These are phyloP conservation scores for Nothophaeocryptopus gaeumannii DNA, from an alignment of 2,329 filamentous ascomycete genomes.

Conservation along the genomic window DNA sequence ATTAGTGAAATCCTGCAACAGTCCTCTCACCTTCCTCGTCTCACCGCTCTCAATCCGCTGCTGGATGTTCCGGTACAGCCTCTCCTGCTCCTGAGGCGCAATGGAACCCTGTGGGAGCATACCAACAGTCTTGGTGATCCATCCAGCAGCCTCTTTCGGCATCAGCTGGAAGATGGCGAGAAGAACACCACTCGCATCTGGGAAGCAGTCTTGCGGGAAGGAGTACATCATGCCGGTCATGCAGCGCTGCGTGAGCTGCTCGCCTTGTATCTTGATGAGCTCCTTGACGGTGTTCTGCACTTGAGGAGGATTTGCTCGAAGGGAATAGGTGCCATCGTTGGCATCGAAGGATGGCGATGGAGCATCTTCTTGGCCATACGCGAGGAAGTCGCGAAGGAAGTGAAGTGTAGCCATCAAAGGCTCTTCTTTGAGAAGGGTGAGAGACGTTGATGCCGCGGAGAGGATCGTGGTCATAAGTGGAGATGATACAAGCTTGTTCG, in stretches of 20 bases:
- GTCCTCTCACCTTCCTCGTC: conserved; percentile 74
- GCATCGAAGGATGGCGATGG: conserved; percentile 60
- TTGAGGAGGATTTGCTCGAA: conserved; percentile 62
- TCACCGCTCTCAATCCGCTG: conserved; percentile 67
- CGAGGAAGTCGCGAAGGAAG: conserved; percentile 86
- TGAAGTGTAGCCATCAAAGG: conserved; percentile 88
- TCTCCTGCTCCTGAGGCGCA: conserved; percentile 73
- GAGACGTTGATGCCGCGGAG: conserved; percentile 78
- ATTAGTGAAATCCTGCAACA: conserved; percentile 96
- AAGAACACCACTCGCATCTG: conserved; percentile 89
- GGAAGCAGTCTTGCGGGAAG: conserved; percentile 92
- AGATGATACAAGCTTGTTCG: conserved; percentile 77
- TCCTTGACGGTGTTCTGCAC: conserved; percentile 71
- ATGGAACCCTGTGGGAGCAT: conserved; percentile 82
- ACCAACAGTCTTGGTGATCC: conserved; percentile 80
- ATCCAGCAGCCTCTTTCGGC: conserved; percentile 72
- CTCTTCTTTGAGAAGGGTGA: conserved; percentile 86
- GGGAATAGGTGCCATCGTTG: conserved; percentile 39
- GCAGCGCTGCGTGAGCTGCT: conserved; percentile 78
- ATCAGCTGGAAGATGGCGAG: conserved; percentile 84
- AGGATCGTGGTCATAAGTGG: conserved; percentile 78
- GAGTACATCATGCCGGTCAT: conserved; percentile 99
- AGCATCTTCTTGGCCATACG: conserved; percentile 75
- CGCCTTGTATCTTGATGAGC: conserved; percentile 65
- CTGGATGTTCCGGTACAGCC: conserved; percentile 75